phyloP scores from a whole-genome alignment of 2,329 filamentous ascomycete species.

The Fusarium mundagurra region DNA sequence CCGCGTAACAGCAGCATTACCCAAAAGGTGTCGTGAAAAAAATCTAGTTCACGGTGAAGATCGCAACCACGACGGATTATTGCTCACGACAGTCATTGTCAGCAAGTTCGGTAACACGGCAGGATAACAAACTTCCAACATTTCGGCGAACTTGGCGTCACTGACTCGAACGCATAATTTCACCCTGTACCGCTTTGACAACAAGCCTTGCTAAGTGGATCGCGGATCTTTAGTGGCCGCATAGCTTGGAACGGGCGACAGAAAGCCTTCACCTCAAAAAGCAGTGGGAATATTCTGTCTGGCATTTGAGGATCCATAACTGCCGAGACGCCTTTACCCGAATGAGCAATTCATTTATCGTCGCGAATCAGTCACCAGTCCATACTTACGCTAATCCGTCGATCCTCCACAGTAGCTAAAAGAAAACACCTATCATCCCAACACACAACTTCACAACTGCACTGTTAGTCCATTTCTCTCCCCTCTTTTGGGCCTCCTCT shows the following conservation, averaged over 20 bases:
- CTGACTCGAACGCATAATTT: neutral
- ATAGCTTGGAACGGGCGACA: neutral
- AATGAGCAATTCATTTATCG: neutral
- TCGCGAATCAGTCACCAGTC: neutral
- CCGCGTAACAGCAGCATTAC: neutral
- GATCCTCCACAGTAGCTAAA: neutral
- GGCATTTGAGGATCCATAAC: neutral
- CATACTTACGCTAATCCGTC: neutral
- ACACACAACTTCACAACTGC: rapidly evolving
- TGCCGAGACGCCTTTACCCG: neutral
- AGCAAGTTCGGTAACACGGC: neutral
- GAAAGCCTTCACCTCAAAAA: rapidly evolving
- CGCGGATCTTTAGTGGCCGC: neutral
- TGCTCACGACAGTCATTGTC: neutral
- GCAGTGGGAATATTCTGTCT: neutral
- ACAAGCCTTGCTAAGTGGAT: neutral
- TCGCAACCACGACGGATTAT: no score
- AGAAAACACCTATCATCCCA: neutral
- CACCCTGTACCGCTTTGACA: neutral
- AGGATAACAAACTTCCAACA: rapidly evolving
- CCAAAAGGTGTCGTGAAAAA: neutral
- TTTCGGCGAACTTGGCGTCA: neutral
- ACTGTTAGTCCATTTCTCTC: rapidly evolving
- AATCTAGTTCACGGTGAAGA: neutral
- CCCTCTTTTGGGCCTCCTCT: neutral